These are phyloP conservation scores for Lipomyces japonicus DNA, from an alignment of 805 yeast genomes.

Conservation along the genomic window DNA sequence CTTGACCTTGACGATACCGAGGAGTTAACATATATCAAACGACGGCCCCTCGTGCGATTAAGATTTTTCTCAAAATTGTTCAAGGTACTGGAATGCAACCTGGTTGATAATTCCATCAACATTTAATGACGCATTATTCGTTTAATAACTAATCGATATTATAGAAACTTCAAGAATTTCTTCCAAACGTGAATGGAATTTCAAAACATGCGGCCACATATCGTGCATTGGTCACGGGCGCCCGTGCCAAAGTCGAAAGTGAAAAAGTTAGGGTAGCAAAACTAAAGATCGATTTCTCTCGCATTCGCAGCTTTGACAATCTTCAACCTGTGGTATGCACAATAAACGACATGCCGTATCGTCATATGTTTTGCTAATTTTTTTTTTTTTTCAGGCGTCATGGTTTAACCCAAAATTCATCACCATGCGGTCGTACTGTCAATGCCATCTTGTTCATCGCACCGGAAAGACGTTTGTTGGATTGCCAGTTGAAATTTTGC, in stretches of 20 bases:
- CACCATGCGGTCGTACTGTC: conserved; percentile 24
- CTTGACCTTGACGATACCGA: conserved; percentile 27
- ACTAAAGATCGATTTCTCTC: conserved; percentile 19
- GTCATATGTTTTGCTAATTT: background rate
- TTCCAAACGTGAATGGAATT: conserved; percentile 25
- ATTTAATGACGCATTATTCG: background rate
- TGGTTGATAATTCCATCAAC: background rate
- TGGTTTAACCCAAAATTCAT: conserved; percentile 14
- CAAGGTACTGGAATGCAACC: conserved; percentile 17
- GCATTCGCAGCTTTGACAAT: conserved; percentile 24
- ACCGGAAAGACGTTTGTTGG: conserved; percentile 24
- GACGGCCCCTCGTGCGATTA: conserved; percentile 32
- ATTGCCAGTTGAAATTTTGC: conserved; percentile 25
- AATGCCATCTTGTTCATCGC: conserved; percentile 23
- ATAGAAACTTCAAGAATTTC: conserved; percentile 27
- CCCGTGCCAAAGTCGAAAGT: conserved; percentile 27
- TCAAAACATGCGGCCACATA: conserved; percentile 20
- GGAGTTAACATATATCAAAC: conserved; percentile 22
- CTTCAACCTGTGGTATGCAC: conserved; percentile 26
- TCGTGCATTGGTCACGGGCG: conserved; percentile 22
- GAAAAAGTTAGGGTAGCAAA: conserved; percentile 23
- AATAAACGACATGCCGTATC: background rate
- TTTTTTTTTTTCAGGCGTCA: conserved; percentile 11
- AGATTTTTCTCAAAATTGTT: conserved; percentile 30
- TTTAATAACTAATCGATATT: background rate